Evolutionary conservation across 352 stramenopile genomes (phyloP).

Genomic region (Globisporangium paroecandrum): DNA sequence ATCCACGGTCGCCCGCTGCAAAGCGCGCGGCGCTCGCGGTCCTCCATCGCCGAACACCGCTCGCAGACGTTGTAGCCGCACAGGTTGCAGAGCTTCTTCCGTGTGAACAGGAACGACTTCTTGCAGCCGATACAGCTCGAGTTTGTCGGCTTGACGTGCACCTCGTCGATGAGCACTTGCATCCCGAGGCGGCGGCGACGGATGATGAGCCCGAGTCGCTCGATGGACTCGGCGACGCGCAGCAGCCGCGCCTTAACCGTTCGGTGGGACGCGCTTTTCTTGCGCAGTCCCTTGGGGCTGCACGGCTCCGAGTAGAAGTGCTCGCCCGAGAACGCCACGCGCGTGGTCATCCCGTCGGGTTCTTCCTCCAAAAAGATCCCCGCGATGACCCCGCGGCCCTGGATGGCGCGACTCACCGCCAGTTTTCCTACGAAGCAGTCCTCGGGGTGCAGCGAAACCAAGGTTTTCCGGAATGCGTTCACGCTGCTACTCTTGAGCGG

Average conservation of each 20-base stretch:
- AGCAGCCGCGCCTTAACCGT: background rate
- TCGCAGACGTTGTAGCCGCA: background rate
- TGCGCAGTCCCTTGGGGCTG: background rate
- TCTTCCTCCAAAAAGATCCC: background rate
- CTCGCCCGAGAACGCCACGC: constrained; percentile 1
- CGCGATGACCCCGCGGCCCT: background rate
- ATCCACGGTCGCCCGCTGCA: background rate
- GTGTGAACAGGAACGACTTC: background rate
- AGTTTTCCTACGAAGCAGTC: background rate
- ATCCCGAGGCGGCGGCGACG: background rate
- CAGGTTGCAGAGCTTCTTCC: background rate
- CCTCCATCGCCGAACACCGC: background rate
- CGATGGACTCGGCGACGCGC: background rate
- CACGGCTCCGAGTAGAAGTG: background rate
- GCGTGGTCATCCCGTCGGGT: background rate
- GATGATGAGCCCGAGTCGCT: background rate
- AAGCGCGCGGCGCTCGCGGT: background rate
- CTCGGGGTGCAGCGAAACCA: background rate
- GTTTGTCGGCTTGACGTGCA: background rate
- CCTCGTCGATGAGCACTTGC: background rate
- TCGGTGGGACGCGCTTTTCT: background rate
- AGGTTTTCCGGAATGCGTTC: background rate
- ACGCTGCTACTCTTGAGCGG: background rate
- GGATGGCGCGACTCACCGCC: background rate
- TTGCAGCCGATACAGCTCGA: background rate